A percentile compares a stretch with the other conserved stretches of the same genome.
These are phyloP conservation scores for Stylonectria norvegica DNA, from an alignment of 2,329 filamentous ascomycete genomes.

Conservation along the genomic window DNA sequence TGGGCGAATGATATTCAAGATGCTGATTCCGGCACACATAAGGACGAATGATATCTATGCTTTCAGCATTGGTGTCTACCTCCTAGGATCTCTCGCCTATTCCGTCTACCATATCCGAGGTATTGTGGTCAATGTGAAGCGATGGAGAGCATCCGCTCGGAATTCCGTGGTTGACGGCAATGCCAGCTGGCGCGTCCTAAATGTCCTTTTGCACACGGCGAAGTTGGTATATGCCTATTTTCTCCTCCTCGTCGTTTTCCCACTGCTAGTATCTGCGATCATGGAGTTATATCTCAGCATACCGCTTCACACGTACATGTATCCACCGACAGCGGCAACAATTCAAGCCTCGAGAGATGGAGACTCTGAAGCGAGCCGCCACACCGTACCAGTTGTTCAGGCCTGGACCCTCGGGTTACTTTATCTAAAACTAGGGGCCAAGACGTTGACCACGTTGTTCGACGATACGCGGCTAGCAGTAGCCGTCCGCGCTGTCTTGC, in stretches of 20 bases:
- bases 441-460: slow-evolving; percentile 65
- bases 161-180: slow-evolving; percentile 21
- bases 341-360: slow-evolving; percentile 26
- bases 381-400: slow-evolving; percentile 84
- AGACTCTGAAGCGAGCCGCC: slow-evolving; percentile 36
- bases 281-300: slow-evolving; percentile 87
- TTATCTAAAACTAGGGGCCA: slow-evolving; percentile 76
- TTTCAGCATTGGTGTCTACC: slow-evolving; percentile 85
- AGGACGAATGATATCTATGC: slow-evolving; percentile 94
- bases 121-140: slow-evolving; percentile 33
- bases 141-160: slow-evolving; percentile 26
- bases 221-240: slow-evolving; percentile 71
- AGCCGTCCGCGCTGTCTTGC: slow-evolving; percentile 71
- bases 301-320: slow-evolving; percentile 77
- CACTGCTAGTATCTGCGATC: slow-evolving; percentile 72
- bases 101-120: slow-evolving; percentile 49
- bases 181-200: slow-evolving; percentile 24
- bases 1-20: slow-evolving; percentile 73
- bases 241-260: slow-evolving; percentile 74
- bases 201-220: slow-evolving; percentile 30
- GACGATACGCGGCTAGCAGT: slow-evolving; percentile 67
- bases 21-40: slow-evolving; percentile 66
- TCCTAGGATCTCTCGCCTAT: slow-evolving; percentile 68
- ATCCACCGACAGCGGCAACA: slow-evolving; percentile 34
- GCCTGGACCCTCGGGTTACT: slow-evolving; percentile 91